Evolutionary conservation across 2,329 filamentous ascomycete species (phyloP).

Genomic region (Pseudogymnoascus sp.): DNA sequence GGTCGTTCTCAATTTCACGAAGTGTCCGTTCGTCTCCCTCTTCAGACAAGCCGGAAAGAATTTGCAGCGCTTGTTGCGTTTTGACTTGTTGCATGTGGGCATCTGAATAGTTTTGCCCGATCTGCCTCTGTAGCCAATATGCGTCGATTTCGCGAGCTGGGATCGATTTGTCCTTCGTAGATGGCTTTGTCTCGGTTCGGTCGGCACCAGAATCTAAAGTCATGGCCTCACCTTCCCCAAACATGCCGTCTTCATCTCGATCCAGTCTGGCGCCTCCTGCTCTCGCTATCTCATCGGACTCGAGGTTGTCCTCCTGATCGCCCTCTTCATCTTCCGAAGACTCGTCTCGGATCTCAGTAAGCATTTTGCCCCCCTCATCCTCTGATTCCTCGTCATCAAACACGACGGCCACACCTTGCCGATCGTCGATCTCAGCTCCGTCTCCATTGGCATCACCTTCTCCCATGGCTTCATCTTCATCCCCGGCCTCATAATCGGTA

Average conservation of each 20-base stretch:
- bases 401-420: constrained; percentile 93
- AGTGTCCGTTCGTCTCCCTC: constrained; percentile 77
- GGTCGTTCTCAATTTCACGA: constrained; percentile 91
- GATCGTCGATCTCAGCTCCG: constrained; percentile 78
- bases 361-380: constrained; percentile 68
- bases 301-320: constrained; percentile 51
- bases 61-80: constrained; percentile 72
- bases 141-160: constrained; percentile 88
- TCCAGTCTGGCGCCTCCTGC: constrained; percentile 42
- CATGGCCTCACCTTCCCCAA: constrained; percentile 65
- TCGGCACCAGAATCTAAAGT: constrained; percentile 64
- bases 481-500: constrained; percentile 93
- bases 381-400: constrained; percentile 88
- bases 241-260: constrained; percentile 40
- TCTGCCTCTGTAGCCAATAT: constrained; percentile 92
- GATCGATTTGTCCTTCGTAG: constrained; percentile 52
- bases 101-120: constrained; percentile 80
- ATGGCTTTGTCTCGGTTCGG: constrained; percentile 36
- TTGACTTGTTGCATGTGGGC: constrained; percentile 92
- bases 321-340: constrained; percentile 72
- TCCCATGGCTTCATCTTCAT: constrained; percentile 84
- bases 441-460: constrained; percentile 58
- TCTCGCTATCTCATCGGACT: constrained; percentile 40
- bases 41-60: constrained; percentile 68
- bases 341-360: constrained; percentile 83